Percentiles rank a stretch among this genome's conserved stretches.
phyloP scores from a whole-genome alignment of 148 eudicot species.

The Persicaria tinctoria region DNA sequence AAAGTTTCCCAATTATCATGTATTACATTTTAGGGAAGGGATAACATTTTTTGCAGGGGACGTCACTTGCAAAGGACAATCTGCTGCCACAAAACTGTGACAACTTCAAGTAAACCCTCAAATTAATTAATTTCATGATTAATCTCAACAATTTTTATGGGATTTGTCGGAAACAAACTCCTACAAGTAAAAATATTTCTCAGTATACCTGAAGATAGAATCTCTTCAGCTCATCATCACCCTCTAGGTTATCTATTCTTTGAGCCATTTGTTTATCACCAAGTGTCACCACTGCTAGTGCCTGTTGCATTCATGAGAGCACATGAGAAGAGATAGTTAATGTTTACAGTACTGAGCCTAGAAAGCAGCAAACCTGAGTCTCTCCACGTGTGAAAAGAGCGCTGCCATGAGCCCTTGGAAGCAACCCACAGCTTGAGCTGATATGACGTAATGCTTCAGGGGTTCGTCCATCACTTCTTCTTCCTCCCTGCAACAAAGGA shows the following conservation, averaged over 20 bases:
- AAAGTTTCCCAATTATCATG: neutral
- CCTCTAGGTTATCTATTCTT: slow-evolving; percentile 81
- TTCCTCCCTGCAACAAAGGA: slow-evolving; percentile 52
- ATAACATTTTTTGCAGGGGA: neutral
- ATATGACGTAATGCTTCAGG: slow-evolving; percentile 69
- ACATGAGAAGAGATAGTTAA: neutral
- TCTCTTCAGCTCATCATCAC: slow-evolving; percentile 82
- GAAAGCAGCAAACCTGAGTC: slow-evolving; percentile 68
- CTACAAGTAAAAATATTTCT: neutral
- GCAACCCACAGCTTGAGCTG: slow-evolving; percentile 79
- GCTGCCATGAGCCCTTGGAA: slow-evolving; percentile 99
- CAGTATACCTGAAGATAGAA: slow-evolving; percentile 92
- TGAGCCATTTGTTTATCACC: slow-evolving; percentile 98
- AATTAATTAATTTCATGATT: neutral
- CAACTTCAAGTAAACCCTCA: neutral
- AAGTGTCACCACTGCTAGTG: slow-evolving; percentile 93
- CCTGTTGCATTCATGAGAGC: slow-evolving; percentile 26
- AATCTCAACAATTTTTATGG: neutral
- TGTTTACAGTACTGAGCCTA: neutral
- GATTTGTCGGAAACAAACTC: neutral
- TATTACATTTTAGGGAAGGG: neutral
- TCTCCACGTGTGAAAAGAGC: slow-evolving; percentile 99
- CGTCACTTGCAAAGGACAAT: neutral
- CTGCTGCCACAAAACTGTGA: neutral
- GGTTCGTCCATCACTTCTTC: slow-evolving; percentile 95